These are phyloP conservation scores for Teratosphaeriaceae sp. DNA, from an alignment of 2,329 filamentous ascomycete species.

Conservation along the genomic window DNA sequence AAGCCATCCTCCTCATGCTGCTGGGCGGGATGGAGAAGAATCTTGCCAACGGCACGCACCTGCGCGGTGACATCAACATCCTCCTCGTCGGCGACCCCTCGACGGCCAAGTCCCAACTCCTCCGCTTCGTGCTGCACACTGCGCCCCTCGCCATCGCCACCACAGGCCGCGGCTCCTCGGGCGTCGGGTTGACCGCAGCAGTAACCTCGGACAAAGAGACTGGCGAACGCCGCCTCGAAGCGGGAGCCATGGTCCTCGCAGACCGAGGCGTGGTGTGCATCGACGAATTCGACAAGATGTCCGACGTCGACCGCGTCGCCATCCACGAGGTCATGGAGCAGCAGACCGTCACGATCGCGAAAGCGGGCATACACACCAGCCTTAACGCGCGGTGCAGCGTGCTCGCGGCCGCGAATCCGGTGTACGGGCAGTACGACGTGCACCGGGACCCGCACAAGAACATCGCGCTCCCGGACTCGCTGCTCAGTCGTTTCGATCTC, in stretches of 20 bases:
- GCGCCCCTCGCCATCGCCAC: slow-evolving; percentile 95
- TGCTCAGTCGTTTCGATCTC: slow-evolving; percentile 96
- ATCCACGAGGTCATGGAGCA: slow-evolving; percentile 99
- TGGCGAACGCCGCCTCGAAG: slow-evolving; percentile 87
- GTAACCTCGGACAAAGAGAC: slow-evolving; percentile 98
- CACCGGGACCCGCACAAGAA: slow-evolving; percentile 99
- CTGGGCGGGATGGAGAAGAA: slow-evolving; percentile 98
- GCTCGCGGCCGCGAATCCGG: slow-evolving; percentile 91
- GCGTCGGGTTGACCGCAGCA: slow-evolving; percentile 93
- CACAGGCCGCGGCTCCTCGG: slow-evolving; percentile 88
- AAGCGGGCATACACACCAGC: slow-evolving; percentile 96
- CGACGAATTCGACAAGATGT: slow-evolving; percentile 99
- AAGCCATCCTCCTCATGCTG: slow-evolving; percentile 91
- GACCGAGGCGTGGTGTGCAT: slow-evolving; percentile 98
- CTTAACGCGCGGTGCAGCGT: slow-evolving; percentile 96
- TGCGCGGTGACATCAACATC: slow-evolving; percentile 98
- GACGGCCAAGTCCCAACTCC: slow-evolving; percentile 94
- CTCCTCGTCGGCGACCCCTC: slow-evolving; percentile 99
- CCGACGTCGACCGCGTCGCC: slow-evolving; percentile 91
- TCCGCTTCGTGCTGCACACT: slow-evolving; percentile 95
- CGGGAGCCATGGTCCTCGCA: slow-evolving; percentile 96
- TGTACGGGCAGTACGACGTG: slow-evolving; percentile 96
- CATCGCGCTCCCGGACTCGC: slow-evolving; percentile 91
- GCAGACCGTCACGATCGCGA: slow-evolving; percentile 97
- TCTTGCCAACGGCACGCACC: slow-evolving; percentile 91